Conservation (phyloP, 2,329 filamentous ascomycete genomes). For the Fusarium sp. region DNA sequence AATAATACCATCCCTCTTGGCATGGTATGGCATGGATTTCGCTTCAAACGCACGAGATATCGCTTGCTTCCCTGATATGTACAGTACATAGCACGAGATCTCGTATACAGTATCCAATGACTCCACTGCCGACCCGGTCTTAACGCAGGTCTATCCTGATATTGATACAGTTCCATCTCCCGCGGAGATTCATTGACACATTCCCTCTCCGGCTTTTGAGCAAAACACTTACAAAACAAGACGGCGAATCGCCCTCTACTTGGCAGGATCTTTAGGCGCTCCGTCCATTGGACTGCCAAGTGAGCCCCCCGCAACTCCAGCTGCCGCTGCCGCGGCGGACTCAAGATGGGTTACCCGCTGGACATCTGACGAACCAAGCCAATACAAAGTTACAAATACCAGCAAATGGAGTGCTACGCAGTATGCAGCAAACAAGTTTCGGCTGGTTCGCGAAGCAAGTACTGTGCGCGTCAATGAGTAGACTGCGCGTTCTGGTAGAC, state of each 20-base stretch:
- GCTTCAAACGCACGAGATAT: constrained; percentile 4
- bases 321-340: constrained; percentile 54
- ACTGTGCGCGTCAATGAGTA: constrained; percentile 93
- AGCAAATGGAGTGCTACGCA: constrained; percentile 88
- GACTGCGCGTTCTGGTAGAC: constrained; percentile 85
- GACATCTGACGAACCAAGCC: constrained; percentile 74
- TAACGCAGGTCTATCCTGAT: constrained; percentile 6
- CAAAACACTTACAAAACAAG: constrained; percentile 22
- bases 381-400: constrained; percentile 87
- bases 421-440: constrained; percentile 93
- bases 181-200: constrained; percentile 3
- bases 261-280: constrained; percentile 38
- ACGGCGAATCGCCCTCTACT: constrained; percentile 28
- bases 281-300: constrained; percentile 40
- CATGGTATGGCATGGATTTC: constrained; percentile 13
- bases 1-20: constrained; percentile 11
- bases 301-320: constrained; percentile 52
- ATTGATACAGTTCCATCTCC: constrained; percentile 25
- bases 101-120: constrained; percentile 8
- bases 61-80: constrained; percentile 9
- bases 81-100: constrained; percentile 1
- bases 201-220: constrained; percentile 10
- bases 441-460: constrained; percentile 85
- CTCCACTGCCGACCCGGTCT: constrained; percentile 7
- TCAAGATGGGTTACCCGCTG: constrained; percentile 68